Percentiles rank a stretch among this genome's conserved stretches.
These are phyloP conservation scores for Pulveroboletus sp. DNA, from an alignment of 768 basidiomycete species.

Conservation along the genomic window DNA sequence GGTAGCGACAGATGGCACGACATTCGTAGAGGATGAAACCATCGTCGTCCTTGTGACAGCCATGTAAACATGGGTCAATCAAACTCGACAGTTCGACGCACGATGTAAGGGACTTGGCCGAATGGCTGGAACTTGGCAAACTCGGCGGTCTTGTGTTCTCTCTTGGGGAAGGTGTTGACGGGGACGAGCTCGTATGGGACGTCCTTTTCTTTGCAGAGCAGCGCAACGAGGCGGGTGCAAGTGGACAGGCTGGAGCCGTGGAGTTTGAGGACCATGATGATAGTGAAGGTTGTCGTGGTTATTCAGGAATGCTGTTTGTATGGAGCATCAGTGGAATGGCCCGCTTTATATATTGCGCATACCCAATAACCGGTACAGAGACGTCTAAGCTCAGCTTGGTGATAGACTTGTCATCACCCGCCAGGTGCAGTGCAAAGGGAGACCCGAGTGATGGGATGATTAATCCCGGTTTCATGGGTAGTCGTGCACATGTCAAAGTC, in stretches of 20 bases:
- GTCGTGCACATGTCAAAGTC: too few species aligned
- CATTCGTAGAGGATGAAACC: slow-evolving; percentile 61
- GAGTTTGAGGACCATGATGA: slow-evolving; percentile 35
- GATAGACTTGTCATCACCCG: too few species aligned
- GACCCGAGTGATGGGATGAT: slow-evolving; percentile 1
- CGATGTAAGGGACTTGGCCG: slow-evolving; percentile 47
- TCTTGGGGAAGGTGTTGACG: slow-evolving; percentile 37
- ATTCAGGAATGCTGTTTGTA: neutral
- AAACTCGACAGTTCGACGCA: slow-evolving; percentile 4
- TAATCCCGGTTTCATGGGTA: neutral
- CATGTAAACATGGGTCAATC: neutral
- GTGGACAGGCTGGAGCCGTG: slow-evolving; percentile 36
- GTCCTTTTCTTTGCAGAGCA: slow-evolving; percentile 49
- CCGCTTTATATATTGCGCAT: neutral
- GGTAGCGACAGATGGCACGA: slow-evolving; percentile 57
- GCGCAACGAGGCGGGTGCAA: slow-evolving; percentile 48
- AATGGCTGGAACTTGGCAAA: slow-evolving; percentile 53
- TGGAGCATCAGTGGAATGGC: neutral
- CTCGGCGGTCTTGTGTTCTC: slow-evolving; percentile 43
- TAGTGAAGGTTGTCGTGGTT: neutral
- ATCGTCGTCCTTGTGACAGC: slow-evolving; percentile 44
- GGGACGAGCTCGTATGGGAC: slow-evolving; percentile 49
- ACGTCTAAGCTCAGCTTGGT: too few species aligned
- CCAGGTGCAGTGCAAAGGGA: neutral
- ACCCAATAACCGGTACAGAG: neutral